Conservation (phyloP, 768 basidiomycete species). For the Rossbeevera mucosa region DNA sequence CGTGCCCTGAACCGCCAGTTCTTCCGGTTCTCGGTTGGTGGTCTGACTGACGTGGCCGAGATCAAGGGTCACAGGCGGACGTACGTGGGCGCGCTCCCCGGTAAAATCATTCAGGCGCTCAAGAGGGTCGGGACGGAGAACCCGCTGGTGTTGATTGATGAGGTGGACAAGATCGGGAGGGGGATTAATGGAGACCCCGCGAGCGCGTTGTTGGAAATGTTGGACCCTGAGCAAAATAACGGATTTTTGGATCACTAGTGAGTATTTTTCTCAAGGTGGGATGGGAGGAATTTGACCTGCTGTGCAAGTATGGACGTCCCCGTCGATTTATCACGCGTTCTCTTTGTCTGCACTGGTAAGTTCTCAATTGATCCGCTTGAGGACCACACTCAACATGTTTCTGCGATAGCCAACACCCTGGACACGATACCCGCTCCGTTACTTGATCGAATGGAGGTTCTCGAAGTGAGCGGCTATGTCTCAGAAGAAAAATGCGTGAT, state of each 20-base stretch:
- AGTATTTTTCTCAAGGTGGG: slow-evolving; percentile 28
- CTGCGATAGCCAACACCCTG: slow-evolving; percentile 69
- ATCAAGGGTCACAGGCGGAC: slow-evolving; percentile 98
- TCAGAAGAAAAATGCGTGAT: slow-evolving; percentile 90
- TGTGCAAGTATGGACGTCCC: slow-evolving; percentile 86
- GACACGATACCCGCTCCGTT: slow-evolving; percentile 93
- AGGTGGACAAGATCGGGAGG: slow-evolving; percentile 92
- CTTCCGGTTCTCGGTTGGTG: slow-evolving; percentile 96
- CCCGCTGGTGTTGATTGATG: slow-evolving; percentile 90
- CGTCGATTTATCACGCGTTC: slow-evolving; percentile 90
- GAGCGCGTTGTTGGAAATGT: slow-evolving; percentile 87
- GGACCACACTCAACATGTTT: slow-evolving; percentile 2
- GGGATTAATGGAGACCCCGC: slow-evolving; percentile 92
- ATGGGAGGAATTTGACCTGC: slow-evolving; percentile 1
- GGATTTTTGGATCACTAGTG: slow-evolving; percentile 94
- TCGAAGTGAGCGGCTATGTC: slow-evolving; percentile 93
- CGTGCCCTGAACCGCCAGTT: slow-evolving; percentile 87
- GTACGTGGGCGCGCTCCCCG: slow-evolving; percentile 92
- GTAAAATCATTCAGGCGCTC: slow-evolving; percentile 92
- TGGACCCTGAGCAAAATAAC: slow-evolving; percentile 93
- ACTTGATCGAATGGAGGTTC: slow-evolving; percentile 93
- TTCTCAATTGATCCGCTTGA: background rate
- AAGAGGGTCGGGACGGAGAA: slow-evolving; percentile 94
- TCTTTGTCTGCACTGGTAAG: slow-evolving; percentile 90
- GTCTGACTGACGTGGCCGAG: slow-evolving; percentile 95